Evolutionary conservation across 2,329 filamentous ascomycete genomes (phyloP).

Genomic region (Fusarium tanahbumbuense): DNA sequence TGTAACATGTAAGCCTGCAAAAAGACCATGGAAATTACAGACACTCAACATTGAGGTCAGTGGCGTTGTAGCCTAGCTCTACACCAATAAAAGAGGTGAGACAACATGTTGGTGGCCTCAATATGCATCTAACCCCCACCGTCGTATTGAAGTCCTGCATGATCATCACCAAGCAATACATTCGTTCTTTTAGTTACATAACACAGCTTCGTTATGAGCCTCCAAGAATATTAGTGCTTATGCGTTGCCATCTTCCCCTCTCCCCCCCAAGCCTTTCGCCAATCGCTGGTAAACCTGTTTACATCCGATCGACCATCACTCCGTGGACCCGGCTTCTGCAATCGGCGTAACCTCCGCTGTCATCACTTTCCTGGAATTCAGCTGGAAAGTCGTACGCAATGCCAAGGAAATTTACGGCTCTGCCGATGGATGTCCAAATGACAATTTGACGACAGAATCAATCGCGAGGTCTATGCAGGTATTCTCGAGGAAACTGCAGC

Average conservation of each 20-base stretch:
- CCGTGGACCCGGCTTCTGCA: neutral
- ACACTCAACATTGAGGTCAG: neutral
- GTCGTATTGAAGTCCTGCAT: neutral
- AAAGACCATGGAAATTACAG: neutral
- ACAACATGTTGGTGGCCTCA: neutral
- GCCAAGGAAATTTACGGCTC: neutral
- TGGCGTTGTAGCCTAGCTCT: neutral
- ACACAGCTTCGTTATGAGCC: neutral
- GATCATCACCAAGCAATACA: fast-evolving
- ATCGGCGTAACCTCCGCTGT: neutral
- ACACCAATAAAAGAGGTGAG: fast-evolving
- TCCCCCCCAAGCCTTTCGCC: neutral
- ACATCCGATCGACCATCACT: fast-evolving
- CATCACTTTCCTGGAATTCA: fast-evolving
- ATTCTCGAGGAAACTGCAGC: neutral
- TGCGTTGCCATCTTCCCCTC: neutral
- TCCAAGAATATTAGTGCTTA: fast-evolving
- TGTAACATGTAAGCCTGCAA: fast-evolving
- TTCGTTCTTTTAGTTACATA: fast-evolving
- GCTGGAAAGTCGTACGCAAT: neutral
- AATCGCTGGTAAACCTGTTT: neutral
- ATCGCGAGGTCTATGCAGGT: neutral
- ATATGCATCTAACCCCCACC: neutral
- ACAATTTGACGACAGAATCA: neutral
- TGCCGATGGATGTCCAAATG: neutral